phyloP scores from a whole-genome alignment of 352 stramenopile species.

The Phytophthora pluvialis region DNA sequence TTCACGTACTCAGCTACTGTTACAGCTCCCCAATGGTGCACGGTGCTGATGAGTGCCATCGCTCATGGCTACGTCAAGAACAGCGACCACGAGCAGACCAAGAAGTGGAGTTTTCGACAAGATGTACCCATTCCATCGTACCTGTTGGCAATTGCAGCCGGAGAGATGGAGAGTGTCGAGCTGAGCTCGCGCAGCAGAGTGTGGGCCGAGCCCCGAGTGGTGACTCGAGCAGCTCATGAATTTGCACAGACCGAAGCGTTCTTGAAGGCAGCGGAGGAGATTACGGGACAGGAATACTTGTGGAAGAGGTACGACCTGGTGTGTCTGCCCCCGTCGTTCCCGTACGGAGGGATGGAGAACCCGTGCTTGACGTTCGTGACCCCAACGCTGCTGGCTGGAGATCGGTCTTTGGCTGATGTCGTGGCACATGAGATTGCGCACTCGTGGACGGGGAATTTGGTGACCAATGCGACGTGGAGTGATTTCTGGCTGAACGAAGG shows the following conservation, averaged over 20 bases:
- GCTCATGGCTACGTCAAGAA: constrained; percentile 33
- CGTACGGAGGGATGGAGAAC: constrained; percentile 79
- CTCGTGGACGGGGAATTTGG: constrained; percentile 96
- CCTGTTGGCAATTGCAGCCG: constrained; percentile 93
- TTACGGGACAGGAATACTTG: constrained; percentile 93
- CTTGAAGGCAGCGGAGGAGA: constrained; percentile 90
- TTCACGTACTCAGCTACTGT: constrained; percentile 94
- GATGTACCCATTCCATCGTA: constrained; percentile 94
- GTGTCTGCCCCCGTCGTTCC: constrained; percentile 95
- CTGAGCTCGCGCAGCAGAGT: constrained; percentile 87
- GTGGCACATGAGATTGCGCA: constrained; percentile 98
- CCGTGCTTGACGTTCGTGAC: constrained; percentile 96
- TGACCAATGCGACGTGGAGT: constrained; percentile 95
- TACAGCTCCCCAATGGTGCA: constrained; percentile 92
- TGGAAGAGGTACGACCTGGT: constrained; percentile 98
- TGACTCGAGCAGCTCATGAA: constrained; percentile 92
- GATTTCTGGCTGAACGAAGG: constrained; percentile 99
- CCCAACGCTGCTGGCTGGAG: constrained; percentile 94
- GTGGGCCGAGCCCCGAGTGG: constrained; percentile 94
- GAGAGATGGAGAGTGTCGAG: constrained; percentile 87
- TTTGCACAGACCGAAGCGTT: constrained; percentile 96
- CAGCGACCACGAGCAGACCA: constrained; percentile 28
- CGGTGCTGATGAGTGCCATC: constrained; percentile 91
- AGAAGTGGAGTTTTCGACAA: constrained; percentile 83
- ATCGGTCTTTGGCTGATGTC: constrained; percentile 94